A percentile compares a stretch with the other conserved stretches of the same genome.
Conservation (phyloP, 2,329 filamentous ascomycete species). For the Zelopaecilomyces penicillatus region DNA sequence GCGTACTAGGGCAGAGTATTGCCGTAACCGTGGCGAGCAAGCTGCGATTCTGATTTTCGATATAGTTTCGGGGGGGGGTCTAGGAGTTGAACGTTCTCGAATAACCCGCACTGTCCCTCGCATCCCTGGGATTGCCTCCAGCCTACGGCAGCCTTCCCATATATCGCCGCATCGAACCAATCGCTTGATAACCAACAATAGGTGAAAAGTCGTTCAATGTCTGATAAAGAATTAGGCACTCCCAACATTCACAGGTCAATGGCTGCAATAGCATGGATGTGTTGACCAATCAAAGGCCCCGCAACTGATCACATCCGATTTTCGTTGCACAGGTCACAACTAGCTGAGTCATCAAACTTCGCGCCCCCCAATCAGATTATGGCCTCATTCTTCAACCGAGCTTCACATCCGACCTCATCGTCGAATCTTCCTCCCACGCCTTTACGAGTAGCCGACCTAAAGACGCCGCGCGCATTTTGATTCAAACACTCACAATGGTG, state of each 20-base stretch:
- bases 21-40: slow-evolving; percentile 5
- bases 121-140: slow-evolving; percentile 19
- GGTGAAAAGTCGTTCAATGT: too few relatives aligned
- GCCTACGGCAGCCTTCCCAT: slow-evolving; percentile 11
- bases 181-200: not conserved
- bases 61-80: slow-evolving; percentile 6
- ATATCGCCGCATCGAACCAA: slow-evolving; percentile 15
- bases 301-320: too few relatives aligned
- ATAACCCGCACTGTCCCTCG: slow-evolving; percentile 17
- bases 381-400: slow-evolving; percentile 29
- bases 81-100: slow-evolving; percentile 11
- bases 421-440: not conserved
- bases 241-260: too few relatives aligned
- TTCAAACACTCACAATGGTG: slow-evolving; percentile 31
- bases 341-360: slow-evolving; percentile 27
- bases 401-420: not conserved
- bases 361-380: slow-evolving; percentile 25
- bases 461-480: slow-evolving; percentile 15
- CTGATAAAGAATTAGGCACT: too few relatives aligned
- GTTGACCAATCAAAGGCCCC: too few relatives aligned
- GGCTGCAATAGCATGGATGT: too few relatives aligned
- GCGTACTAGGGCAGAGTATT: slow-evolving; percentile 11
- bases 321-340: not conserved
- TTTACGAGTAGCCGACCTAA: slow-evolving; percentile 7
- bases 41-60: slow-evolving; percentile 1